These are phyloP conservation scores for Gentiana straminea DNA, from an alignment of 257 asterid species.

Conservation along the genomic window DNA sequence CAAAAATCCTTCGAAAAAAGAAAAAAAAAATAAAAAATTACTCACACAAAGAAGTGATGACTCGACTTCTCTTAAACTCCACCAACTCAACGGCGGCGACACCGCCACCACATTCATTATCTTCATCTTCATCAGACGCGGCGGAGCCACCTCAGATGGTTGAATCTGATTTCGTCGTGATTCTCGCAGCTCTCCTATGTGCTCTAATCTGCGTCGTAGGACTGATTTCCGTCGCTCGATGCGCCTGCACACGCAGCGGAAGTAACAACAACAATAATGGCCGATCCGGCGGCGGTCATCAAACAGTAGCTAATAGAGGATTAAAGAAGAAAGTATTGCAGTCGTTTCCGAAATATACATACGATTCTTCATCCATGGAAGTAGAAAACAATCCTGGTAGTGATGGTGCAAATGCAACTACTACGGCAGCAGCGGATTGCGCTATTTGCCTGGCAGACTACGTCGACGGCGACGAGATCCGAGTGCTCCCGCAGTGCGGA, in stretches of 20 bases:
- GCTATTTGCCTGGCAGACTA: slow-evolving; percentile 27
- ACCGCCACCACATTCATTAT: neutral
- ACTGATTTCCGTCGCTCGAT: slow-evolving; percentile 17
- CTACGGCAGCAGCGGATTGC: slow-evolving; percentile 4
- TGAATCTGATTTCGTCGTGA: slow-evolving; percentile 20
- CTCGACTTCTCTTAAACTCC: slow-evolving; percentile 7
- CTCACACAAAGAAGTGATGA: slow-evolving; percentile 3
- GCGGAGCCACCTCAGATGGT: slow-evolving; percentile 10
- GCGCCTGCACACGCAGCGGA: slow-evolving; percentile 18
- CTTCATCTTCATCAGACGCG: neutral
- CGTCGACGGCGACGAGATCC: slow-evolving; percentile 15
- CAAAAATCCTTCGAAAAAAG: too few relatives aligned
- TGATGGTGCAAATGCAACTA: too few relatives aligned
- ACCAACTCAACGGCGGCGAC: neutral
- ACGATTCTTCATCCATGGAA: too few relatives aligned
- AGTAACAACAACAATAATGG: neutral
- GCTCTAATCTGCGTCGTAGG: slow-evolving; percentile 20
- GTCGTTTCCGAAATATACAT: too few relatives aligned
- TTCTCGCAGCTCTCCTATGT: slow-evolving; percentile 19
- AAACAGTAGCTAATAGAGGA: slow-evolving; percentile 15
- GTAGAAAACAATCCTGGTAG: too few relatives aligned
- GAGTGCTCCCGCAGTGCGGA: slow-evolving; percentile 22
- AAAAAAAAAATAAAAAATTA: too few relatives aligned
- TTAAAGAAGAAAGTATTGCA: slow-evolving; percentile 11
- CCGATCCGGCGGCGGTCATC: neutral